Base-by-base conservation (phyloP, 2,329 filamentous ascomycete genomes). In the Diaporthe capsici region DNA sequence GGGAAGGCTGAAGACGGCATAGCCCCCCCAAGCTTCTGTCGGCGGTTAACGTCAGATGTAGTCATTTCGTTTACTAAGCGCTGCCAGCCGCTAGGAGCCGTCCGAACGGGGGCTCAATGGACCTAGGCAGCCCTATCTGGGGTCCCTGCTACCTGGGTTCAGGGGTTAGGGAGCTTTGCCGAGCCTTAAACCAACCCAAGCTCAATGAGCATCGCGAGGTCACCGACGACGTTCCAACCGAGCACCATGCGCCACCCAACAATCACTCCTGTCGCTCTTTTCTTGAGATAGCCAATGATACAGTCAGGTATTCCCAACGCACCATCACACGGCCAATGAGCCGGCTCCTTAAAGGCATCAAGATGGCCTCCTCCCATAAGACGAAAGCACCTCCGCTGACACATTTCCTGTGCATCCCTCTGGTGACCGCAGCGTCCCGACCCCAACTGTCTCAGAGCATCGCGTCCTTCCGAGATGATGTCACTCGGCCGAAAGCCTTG, bases 361-460 rank as follows among this genome's bases (percentile, higher is more conserved):
- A 49, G 37, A 87, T 86, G 84, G 81, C 85, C 73, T 81, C 82
- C 37, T 78, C 79, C 39, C 78, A 82, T 4, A 73, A 76, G 4
- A 80, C 80, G 67, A 82, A 77, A 76, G 84, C 87, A 12, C 84
- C 84, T 15, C 87, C 92, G 34, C 72, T 72, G 7, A 96, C 94
- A 5, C 94, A 96, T 84, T 96, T 96, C 81, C 86, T 96, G 63
- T 94, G 92, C 83, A 86, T 96, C 71, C 93, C 95, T 1, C 89
- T 98, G 9, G 87, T 93, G 67, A 94, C 90, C 3, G 73, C 86
- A 0, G 71, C 83, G 10, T 94, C 92, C 2, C 87, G 90, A 20
- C 87, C 90, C 0, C 92, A 95, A 81, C 88, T 98, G 1, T 87
- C 91, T n/a, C 82, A 84, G 3, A 92, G 89, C 28, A 83, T 97